Evolutionary conservation across 2,329 filamentous ascomycete species (phyloP).

Genomic region (Diplodia corticola): DNA sequence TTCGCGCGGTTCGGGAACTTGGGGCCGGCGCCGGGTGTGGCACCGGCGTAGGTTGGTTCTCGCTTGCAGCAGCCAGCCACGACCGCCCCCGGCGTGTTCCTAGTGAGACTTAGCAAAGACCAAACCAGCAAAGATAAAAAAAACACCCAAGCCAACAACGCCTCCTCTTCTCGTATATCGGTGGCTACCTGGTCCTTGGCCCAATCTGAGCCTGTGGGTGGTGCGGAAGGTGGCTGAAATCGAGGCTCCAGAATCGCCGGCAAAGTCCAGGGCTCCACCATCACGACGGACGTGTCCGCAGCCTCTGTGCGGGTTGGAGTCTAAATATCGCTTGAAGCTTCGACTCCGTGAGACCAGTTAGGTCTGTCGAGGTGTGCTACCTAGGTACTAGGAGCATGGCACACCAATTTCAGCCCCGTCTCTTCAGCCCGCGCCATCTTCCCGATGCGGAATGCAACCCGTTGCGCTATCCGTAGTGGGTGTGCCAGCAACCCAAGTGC

Average conservation of each 20-base stretch:
- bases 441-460: background rate
- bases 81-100: background rate
- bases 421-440: background rate
- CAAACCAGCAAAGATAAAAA: too few species aligned
- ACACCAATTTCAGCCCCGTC: background rate
- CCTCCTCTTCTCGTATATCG: background rate
- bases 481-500: background rate
- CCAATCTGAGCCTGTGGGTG: background rate
- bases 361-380: background rate
- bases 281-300: background rate
- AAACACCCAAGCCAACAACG: background rate
- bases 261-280: background rate
- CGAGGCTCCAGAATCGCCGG: background rate
- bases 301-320: background rate
- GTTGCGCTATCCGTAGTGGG: background rate
- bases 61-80: constrained; percentile 4
- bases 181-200: background rate
- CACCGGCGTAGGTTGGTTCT: background rate
- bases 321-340: background rate
- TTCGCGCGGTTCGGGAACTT: background rate
- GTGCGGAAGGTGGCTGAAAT: background rate
- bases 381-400: too few species aligned
- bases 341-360: background rate
- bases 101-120: background rate
- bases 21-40: constrained; percentile 1